Conservation (phyloP, 176 grass and related monocot species). For the Melocanna baccifera region DNA sequence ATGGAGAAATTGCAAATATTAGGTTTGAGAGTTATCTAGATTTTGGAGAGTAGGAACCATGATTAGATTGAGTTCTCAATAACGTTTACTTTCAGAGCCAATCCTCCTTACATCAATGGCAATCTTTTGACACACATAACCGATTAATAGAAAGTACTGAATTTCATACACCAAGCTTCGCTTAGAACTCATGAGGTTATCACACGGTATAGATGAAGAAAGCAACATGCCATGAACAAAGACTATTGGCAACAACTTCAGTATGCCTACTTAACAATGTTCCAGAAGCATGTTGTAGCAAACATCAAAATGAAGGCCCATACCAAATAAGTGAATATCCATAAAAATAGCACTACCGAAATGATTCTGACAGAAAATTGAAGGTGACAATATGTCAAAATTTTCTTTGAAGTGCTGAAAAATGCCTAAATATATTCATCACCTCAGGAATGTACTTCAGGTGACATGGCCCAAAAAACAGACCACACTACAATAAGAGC, state of each 20-base stretch:
- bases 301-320: neutral
- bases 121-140: neutral
- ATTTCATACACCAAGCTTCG: neutral
- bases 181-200: neutral
- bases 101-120: too few species aligned
- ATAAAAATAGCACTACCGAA: neutral
- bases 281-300: neutral
- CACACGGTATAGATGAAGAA: neutral
- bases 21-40: too few species aligned
- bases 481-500: neutral
- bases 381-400: neutral
- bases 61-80: too few species aligned
- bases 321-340: neutral
- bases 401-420: neutral
- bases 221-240: neutral
- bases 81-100: too few species aligned
- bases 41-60: too few species aligned
- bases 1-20: too few species aligned
- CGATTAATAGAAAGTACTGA: neutral
- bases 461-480: neutral
- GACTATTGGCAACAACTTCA: neutral
- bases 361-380: neutral
- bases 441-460: constrained; percentile 1
- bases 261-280: neutral
- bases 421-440: neutral